These are phyloP conservation scores for Apiospora sp. DNA, from an alignment of 2,329 filamentous ascomycete genomes.

Conservation along the genomic window DNA sequence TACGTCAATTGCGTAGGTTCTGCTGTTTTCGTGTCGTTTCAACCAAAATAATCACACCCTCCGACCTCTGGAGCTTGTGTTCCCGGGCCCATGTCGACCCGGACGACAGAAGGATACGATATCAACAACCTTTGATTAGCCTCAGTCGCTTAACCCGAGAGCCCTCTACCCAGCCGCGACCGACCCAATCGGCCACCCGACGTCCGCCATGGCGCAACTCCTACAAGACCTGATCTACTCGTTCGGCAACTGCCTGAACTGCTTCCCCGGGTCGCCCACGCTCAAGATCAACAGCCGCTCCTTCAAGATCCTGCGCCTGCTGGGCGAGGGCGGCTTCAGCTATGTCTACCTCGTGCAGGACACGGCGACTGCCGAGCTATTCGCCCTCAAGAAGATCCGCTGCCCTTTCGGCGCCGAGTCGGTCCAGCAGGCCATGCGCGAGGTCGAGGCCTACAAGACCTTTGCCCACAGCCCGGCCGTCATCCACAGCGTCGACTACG, in stretches of 20 bases:
- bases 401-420: constrained; percentile 98
- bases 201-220: constrained; percentile 74
- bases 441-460: constrained; percentile 95
- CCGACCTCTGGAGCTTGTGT: neutral
- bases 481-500: constrained; percentile 56
- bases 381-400: constrained; percentile 97
- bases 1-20: neutral
- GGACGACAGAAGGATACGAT: neutral
- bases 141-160: neutral
- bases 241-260: constrained; percentile 93
- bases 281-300: constrained; percentile 93
- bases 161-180: neutral
- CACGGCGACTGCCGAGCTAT: constrained; percentile 80
- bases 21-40: neutral
- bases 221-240: constrained; percentile 90
- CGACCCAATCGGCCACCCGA: neutral
- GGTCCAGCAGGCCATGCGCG: constrained; percentile 91
- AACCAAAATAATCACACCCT: neutral
- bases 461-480: constrained; percentile 86
- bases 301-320: constrained; percentile 93
- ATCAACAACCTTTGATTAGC: neutral
- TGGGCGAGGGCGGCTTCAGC: constrained; percentile 98
- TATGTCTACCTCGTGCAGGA: constrained; percentile 99
- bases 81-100: constrained; percentile 5
- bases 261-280: constrained; percentile 92